Conservation (phyloP, 768 basidiomycete genomes). For the Boletus sp. region DNA sequence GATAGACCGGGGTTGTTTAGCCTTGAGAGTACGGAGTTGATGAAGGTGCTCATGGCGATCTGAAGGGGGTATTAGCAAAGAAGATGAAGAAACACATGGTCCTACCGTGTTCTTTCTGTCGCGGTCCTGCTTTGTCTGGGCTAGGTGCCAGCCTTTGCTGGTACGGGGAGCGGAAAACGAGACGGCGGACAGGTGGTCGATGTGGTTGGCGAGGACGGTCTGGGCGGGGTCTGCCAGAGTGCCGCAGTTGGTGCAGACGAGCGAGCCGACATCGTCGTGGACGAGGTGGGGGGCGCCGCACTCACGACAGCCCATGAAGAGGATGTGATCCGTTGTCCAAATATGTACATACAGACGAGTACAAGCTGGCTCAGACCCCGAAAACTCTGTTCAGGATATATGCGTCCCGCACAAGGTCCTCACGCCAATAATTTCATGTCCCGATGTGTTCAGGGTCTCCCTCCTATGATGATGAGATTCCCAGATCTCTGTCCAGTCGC, state of each 20-base stretch:
- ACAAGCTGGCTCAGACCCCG: background rate
- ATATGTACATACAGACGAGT: too few species aligned
- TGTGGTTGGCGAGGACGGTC: slow-evolving; percentile 52
- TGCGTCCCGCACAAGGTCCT: background rate
- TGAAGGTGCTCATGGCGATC: slow-evolving; percentile 63
- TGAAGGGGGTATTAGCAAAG: slow-evolving; percentile 29
- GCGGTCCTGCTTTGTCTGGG: slow-evolving; percentile 62
- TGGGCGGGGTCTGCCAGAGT: slow-evolving; percentile 64
- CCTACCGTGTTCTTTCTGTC: slow-evolving; percentile 62
- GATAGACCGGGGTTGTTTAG: slow-evolving; percentile 58
- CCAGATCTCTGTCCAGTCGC: background rate
- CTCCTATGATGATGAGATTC: background rate
- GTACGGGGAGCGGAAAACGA: slow-evolving; percentile 50
- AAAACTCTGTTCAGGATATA: background rate
- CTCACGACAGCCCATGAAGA: slow-evolving; percentile 40
- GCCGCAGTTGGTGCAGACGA: slow-evolving; percentile 69
- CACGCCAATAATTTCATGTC: slow-evolving; percentile 2
- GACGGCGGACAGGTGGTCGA: slow-evolving; percentile 27
- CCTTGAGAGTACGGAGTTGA: slow-evolving; percentile 55
- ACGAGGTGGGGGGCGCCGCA: slow-evolving; percentile 53
- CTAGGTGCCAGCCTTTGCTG: slow-evolving; percentile 54
- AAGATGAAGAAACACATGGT: slow-evolving; percentile 12
- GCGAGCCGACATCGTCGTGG: slow-evolving; percentile 56
- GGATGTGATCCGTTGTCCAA: too few species aligned
- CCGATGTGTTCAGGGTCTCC: slow-evolving; percentile 27